phyloP scores from a whole-genome alignment of 352 stramenopile genomes.

The Vaucheria bursata region DNA sequence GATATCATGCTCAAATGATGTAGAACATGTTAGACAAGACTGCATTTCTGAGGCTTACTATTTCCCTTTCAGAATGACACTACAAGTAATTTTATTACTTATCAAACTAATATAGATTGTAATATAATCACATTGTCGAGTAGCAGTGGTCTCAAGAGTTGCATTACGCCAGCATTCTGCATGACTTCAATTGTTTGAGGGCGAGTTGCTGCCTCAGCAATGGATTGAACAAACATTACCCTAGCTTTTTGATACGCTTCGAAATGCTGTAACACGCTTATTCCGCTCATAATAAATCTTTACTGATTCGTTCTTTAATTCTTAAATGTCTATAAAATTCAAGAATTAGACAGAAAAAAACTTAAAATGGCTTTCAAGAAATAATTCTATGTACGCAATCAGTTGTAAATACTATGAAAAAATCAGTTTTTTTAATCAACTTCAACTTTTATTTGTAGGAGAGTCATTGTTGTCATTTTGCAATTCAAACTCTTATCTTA shows the following conservation, averaged over 20 bases:
- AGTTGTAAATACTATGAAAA: neutral
- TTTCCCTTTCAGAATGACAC: too few species aligned
- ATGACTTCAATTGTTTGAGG: conserved; percentile 91
- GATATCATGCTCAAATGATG: too few species aligned
- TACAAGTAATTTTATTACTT: too few species aligned
- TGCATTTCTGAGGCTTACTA: too few species aligned
- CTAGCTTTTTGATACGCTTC: conserved; percentile 88
- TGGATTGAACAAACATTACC: conserved; percentile 83
- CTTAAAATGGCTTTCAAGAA: neutral
- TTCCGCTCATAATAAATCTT: conserved; percentile 48
- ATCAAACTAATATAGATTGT: too few species aligned
- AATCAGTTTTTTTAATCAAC: neutral
- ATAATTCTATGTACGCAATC: neutral
- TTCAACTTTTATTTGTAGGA: too few species aligned
- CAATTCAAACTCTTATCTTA: too few species aligned
- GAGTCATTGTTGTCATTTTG: too few species aligned
- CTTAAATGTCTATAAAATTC: neutral
- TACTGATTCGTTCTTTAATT: conserved; percentile 11
- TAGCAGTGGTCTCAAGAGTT: conserved; percentile 77
- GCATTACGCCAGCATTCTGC: conserved; percentile 89
- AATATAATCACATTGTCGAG: conserved; percentile 80
- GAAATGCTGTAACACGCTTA: conserved; percentile 82
- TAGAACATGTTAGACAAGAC: too few species aligned
- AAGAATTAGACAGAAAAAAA: neutral
- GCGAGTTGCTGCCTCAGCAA: conserved; percentile 80